phyloP scores from a whole-genome alignment of 345 rosid genomes.

The Eucalyptus pumila region DNA sequence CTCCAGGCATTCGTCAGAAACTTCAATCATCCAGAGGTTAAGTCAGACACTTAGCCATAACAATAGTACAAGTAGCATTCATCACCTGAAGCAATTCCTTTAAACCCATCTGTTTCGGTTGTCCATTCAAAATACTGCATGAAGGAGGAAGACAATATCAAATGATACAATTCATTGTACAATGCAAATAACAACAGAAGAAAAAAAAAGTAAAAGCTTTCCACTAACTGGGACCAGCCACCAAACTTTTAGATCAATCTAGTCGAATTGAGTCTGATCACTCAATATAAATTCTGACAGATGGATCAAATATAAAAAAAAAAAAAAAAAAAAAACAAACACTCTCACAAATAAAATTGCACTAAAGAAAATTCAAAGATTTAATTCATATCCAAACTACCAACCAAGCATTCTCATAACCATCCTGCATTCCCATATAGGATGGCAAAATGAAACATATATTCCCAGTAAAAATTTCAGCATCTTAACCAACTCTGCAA shows the following conservation, averaged over 20 bases:
- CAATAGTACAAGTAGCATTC: background rate
- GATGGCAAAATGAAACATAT: background rate
- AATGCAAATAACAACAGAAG: background rate
- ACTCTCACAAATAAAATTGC: background rate
- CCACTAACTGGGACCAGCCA: background rate
- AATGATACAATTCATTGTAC: background rate
- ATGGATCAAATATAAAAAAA: background rate
- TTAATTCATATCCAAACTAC: background rate
- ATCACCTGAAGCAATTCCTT: slow-evolving; percentile 86
- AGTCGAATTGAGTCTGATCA: background rate
- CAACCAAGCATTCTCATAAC: background rate
- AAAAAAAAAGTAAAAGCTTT: background rate
- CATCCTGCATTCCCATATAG: background rate
- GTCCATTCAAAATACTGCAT: slow-evolving; percentile 72
- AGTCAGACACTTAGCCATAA: background rate
- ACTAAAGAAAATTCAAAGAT: background rate
- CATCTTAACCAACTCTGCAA: background rate
- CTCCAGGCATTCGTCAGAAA: background rate
- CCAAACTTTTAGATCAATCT: background rate
- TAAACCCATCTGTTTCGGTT: slow-evolving; percentile 87
- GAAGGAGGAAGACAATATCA: slow-evolving; percentile 1
- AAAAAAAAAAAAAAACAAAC: background rate
- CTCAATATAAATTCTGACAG: background rate
- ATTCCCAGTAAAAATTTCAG: background rate
- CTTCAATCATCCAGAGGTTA: background rate